Base-by-base conservation (phyloP, 202 grass and related monocot genomes). In the Eragrostis tef region DNA sequence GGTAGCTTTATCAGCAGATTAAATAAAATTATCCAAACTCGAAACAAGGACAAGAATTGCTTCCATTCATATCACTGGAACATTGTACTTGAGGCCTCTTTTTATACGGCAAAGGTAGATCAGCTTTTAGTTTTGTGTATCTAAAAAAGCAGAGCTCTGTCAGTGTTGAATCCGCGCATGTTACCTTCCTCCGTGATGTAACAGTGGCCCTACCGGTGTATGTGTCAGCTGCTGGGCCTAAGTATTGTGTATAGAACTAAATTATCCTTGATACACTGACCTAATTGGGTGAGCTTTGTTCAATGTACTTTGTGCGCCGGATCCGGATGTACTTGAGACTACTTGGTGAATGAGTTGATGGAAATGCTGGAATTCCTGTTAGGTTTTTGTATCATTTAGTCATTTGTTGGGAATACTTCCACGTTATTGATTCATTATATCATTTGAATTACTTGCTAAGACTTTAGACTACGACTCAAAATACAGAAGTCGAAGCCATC, bases 61-160 rank as follows among this genome's bases (percentile, higher is more conserved):
- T 81, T 36, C 34, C 26, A 50, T 66, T 15, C 27, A 31, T 50
- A 49, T 36, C 20, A 50, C 82, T 91, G 77, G 53, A 62, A 85
- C 69, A 70, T 50, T 86, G 79, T 88, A 85, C 26, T 65, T 60
- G 64, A 77, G 65, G 48, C 81, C 58, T 78, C n/a, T 72, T 87
- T 41, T 85, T 88, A 78, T 80, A 77, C 65, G 66, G 60, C 65
- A 82, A 85, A 68, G 72, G 24, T 85, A 85, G 89, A 71, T 67
- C 72, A 39, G 34, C 41, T 20, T 16, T 0, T 89, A 61, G 27
- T 59, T 74, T 73, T 64, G 68, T 86, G 66, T 72, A 49, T 83
- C 65, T 54, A 54, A 82, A 78, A 77, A 87, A 82, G 15, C 48
- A 36, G n/a, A 47, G 36, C 24, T 39, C 1, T 81, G 65, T 20